Evolutionary conservation across 2,329 filamentous ascomycete species (phyloP).

Genomic region (Fusarium avenaceum): DNA sequence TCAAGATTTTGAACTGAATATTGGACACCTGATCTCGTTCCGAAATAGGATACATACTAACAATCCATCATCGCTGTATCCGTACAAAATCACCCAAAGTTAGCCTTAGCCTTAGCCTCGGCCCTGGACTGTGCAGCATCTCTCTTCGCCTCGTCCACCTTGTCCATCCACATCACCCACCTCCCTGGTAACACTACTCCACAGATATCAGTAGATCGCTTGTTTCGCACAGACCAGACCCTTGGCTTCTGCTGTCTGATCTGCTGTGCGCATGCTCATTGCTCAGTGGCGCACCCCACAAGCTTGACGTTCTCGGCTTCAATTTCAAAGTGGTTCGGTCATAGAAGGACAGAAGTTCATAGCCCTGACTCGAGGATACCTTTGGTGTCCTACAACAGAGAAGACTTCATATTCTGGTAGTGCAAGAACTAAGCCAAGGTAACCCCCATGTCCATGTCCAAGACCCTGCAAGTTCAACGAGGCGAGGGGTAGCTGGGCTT

Average conservation of each 20-base stretch:
- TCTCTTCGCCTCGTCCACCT: constrained; percentile 15
- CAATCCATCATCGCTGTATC: background rate
- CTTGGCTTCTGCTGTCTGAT: constrained; percentile 31
- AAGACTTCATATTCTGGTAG: background rate
- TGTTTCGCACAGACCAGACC: constrained; percentile 46
- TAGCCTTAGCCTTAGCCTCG: background rate
- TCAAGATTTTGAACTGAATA: background rate
- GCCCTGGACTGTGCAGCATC: background rate
- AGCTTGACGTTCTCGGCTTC: constrained; percentile 15
- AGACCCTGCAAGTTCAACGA: constrained; percentile 23
- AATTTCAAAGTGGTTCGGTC: constrained; percentile 31
- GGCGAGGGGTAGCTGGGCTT: constrained; percentile 1
- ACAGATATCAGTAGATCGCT: constrained; percentile 40
- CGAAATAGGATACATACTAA: background rate
- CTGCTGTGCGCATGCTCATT: constrained; percentile 22
- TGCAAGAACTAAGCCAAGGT: constrained; percentile 23
- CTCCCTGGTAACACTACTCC: constrained; percentile 43
- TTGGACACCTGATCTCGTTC: background rate
- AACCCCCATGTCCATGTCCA: constrained; percentile 20
- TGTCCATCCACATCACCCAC: constrained; percentile 28
- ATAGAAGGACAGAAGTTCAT: constrained; percentile 16
- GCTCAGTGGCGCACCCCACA: constrained; percentile 46
- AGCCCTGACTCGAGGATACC: constrained; percentile 15
- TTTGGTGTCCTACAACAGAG: constrained; percentile 10
- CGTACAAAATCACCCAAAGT: background rate